Percentiles rank a stretch among this genome's conserved stretches.
Evolutionary conservation across 805 yeast genomes (phyloP).

Genomic region (Myxozyma sirexii): DNA sequence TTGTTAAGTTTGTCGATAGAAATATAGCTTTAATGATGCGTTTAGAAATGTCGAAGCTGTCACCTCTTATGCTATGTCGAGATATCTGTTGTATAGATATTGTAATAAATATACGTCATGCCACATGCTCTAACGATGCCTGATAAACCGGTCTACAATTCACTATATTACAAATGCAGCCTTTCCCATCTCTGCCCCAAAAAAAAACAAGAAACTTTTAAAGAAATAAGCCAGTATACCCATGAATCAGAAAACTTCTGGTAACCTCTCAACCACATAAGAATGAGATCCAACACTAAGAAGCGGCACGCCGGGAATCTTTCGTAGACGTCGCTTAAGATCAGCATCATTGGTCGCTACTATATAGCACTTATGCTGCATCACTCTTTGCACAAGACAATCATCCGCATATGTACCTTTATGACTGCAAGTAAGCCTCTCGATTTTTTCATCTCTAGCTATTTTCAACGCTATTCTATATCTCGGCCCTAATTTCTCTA

Average conservation of each 20-base stretch:
- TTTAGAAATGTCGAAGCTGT: no score
- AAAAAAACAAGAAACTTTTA: neutral
- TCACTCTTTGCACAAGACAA: constrained; percentile 87
- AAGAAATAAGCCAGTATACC: neutral
- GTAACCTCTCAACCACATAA: constrained; percentile 90
- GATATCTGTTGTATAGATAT: no score
- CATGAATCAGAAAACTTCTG: constrained; percentile 48
- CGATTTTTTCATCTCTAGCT: constrained; percentile 91
- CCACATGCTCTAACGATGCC: no score
- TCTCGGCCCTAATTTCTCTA: constrained; percentile 93
- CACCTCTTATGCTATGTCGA: no score
- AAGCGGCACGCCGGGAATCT: constrained; percentile 95
- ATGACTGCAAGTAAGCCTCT: constrained; percentile 85
- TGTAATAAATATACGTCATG: no score
- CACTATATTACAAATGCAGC: neutral
- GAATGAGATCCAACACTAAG: constrained; percentile 95
- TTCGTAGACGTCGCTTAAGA: constrained; percentile 87
- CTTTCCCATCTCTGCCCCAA: neutral
- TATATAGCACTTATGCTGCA: constrained; percentile 94
- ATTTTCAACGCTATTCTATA: constrained; percentile 88
- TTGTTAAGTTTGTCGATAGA: no score
- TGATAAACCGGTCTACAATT: no score
- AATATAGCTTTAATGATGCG: no score
- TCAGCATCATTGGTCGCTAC: constrained; percentile 99
- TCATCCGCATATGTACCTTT: constrained; percentile 99